Evolutionary conservation across 305 asterid genomes (phyloP).

Genomic region (Withania somnifera): DNA sequence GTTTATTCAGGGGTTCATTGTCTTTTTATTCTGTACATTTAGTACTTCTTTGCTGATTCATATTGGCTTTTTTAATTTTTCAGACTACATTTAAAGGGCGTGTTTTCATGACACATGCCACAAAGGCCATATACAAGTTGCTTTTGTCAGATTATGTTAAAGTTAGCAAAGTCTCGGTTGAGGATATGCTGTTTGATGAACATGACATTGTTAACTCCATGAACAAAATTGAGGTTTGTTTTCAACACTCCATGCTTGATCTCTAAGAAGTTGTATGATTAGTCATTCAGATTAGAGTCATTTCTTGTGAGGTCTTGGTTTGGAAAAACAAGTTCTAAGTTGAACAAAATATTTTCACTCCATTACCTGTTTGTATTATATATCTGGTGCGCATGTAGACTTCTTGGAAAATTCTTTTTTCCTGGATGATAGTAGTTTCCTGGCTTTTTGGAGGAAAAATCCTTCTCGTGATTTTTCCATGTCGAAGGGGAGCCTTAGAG

Average conservation of each 20-base stretch:
- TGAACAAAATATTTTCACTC: not conserved
- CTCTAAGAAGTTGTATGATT: not conserved
- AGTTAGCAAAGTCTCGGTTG: constrained; percentile 98
- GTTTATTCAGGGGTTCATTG: constrained; percentile 27
- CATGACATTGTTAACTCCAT: constrained; percentile 71
- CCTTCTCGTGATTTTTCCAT: not conserved
- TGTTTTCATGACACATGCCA: constrained; percentile 97
- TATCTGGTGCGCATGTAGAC: not conserved
- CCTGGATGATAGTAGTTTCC: too few species aligned
- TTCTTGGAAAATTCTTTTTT: not conserved
- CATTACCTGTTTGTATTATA: not conserved
- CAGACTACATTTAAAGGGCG: constrained; percentile 90
- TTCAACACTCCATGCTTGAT: constrained; percentile 10
- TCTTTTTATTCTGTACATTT: not conserved
- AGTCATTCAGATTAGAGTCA: not conserved
- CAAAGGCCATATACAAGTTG: constrained; percentile 91
- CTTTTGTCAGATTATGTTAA: constrained; percentile 85
- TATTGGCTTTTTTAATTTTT: constrained; percentile 12
- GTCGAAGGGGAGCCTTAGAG: too few species aligned
- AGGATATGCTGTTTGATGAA: constrained; percentile 87
- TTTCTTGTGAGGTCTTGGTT: not conserved
- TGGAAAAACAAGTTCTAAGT: not conserved
- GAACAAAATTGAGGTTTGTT: constrained; percentile 79
- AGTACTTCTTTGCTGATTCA: not conserved
- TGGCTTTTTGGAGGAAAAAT: not conserved